Evolutionary conservation across 2,329 filamentous ascomycete species (phyloP), one percentile per base, ranked within the genome.

Genomic region (Fusarium pininemorale): DNA sequence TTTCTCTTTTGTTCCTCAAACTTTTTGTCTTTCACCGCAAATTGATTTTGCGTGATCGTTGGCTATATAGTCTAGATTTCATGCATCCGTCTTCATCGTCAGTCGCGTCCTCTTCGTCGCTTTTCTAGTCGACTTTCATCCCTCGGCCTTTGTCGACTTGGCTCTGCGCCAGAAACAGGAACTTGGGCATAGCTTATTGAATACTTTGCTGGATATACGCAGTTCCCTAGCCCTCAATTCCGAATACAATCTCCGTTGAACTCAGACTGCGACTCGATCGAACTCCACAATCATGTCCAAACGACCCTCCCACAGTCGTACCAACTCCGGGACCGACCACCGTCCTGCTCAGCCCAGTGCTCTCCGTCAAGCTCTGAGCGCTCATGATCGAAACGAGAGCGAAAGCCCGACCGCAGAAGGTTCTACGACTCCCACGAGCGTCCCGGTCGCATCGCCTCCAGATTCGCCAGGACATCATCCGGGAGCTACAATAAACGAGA

Each of bases 321-420:
- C 75, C 69, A 77, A 77, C 73, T 80, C 79, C 15, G 68, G 67
- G 51, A 80, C 77, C 38, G 79, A 81, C 54, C 85, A 86, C 69
- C 80, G 80, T 15, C 85, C 86, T 18, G 70, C 80, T 30, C 83
- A 85, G 63, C 86, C 85, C 13, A 87, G 85, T 76, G 80, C 83
- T 22, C 81, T 88, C 51, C 85, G 86, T 35, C 84, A 86, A 69
- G 84, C 83, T 79, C 83, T 85, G 74, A 84, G 77, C 42, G 80
- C 81, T 9, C 70, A 77, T 39, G 77, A 73, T 59, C 74, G 77
- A 45, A 71, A 64, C 32, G 42, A 55, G 61, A 57, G 69, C 56
- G 63, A 71, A 16, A 42, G 67, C 30, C 53, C 73, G 3, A 35
- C 50, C 22, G 18, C 55, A 42, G 50, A 64, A 69, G 45, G 42